These are phyloP conservation scores for Blastocladiella britannica DNA, from an alignment of 192 early-diverging fungal species.

Conservation along the genomic window DNA sequence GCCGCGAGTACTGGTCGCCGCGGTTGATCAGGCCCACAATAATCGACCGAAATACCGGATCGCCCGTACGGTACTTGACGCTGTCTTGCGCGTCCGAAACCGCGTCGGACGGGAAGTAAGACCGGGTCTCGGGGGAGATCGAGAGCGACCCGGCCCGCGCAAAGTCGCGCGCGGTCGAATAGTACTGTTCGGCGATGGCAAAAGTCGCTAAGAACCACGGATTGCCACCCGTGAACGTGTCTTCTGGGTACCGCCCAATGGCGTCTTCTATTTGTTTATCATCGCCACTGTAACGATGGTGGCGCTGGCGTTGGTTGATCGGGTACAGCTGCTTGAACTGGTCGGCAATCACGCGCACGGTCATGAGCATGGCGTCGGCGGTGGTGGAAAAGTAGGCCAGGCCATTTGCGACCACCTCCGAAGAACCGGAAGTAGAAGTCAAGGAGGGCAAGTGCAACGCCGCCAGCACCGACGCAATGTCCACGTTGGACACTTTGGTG, in stretches of 20 bases:
- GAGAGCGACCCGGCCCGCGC: constrained; percentile 5
- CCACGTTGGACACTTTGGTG: constrained; percentile 27
- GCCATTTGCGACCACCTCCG: no score
- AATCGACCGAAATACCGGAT: constrained; percentile 9
- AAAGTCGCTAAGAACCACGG: constrained; percentile 52
- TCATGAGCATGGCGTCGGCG: constrained; percentile 16
- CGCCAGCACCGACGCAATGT: constrained; percentile 37
- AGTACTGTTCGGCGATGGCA: constrained; percentile 42
- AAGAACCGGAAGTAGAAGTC: no score
- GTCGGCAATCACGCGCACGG: constrained; percentile 6
- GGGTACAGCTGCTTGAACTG: constrained; percentile 18
- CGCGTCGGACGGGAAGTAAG: constrained; percentile 14
- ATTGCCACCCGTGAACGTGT: constrained; percentile 64
- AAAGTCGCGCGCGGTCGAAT: constrained; percentile 19
- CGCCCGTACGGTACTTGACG: no score
- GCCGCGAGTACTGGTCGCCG: constrained; percentile 35
- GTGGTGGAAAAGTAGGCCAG: no score
- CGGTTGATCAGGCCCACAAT: constrained; percentile 15
- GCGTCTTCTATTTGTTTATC: no score
- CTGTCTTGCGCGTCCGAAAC: constrained; percentile 8
- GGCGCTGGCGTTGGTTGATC: constrained; percentile 18
- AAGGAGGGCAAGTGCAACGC: no score
- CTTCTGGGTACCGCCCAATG: constrained; percentile 55
- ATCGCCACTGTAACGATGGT: no score
- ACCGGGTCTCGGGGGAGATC: constrained; percentile 14